Percentiles rank a stretch among this genome's conserved stretches.
These are phyloP conservation scores for Beta macrorhiza DNA, from an alignment of 179 eudicot species.

Conservation along the genomic window DNA sequence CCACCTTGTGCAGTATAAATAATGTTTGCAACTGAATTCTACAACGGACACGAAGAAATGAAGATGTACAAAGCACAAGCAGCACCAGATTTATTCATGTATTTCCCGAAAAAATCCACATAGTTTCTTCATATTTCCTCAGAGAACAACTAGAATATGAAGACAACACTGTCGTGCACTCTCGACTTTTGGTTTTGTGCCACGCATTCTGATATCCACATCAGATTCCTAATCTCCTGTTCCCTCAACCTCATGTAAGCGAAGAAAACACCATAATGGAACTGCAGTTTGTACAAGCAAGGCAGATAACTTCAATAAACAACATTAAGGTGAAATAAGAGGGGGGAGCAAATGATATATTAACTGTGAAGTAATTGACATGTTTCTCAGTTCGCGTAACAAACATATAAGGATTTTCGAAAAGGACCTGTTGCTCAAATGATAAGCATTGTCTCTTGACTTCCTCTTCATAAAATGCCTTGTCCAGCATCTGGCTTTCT, in stretches of 20 bases:
- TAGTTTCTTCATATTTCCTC: slow-evolving; percentile 14
- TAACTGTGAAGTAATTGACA: not conserved
- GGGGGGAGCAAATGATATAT: not conserved
- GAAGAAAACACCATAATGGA: slow-evolving; percentile 91
- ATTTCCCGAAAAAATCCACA: not conserved
- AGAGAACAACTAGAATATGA: slow-evolving; percentile 56
- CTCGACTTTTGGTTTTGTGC: slow-evolving; percentile 97
- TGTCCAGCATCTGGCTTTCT: slow-evolving; percentile 98
- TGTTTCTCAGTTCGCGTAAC: not conserved
- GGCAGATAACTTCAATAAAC: not conserved
- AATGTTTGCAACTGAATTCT: slow-evolving; percentile 24
- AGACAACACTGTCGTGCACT: slow-evolving; percentile 98
- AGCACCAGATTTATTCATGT: slow-evolving; percentile 15
- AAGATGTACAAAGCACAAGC: slow-evolving; percentile 28
- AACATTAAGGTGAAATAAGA: not conserved
- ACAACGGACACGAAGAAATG: slow-evolving; percentile 7
- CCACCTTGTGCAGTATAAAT: slow-evolving; percentile 26
- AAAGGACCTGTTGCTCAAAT: slow-evolving; percentile 89
- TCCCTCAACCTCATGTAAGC: slow-evolving; percentile 96
- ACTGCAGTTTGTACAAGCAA: slow-evolving; percentile 52
- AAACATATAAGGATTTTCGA: not conserved
- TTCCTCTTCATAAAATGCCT: slow-evolving; percentile 98
- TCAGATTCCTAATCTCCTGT: slow-evolving; percentile 97
- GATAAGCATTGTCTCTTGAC: slow-evolving; percentile 92
- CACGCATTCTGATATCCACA: slow-evolving; percentile 99